Base-by-base conservation (phyloP, 495 filamentous ascomycete species). In the Hapsidospora chrysogenum region DNA sequence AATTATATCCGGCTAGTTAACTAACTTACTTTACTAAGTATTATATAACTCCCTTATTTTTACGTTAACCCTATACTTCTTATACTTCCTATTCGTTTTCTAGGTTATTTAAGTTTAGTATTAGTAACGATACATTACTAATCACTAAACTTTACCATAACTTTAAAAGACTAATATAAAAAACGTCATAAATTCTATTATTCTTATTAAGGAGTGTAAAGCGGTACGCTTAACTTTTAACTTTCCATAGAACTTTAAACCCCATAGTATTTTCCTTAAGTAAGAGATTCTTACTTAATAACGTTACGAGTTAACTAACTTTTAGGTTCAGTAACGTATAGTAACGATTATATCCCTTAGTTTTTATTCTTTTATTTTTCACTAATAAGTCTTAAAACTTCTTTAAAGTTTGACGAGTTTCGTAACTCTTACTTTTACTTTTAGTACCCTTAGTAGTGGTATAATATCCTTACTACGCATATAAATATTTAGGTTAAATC, bases 121-220 rank as follows among this genome's bases (percentile, higher is more conserved):
- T 6, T 26, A 6, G 11, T 26, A 6, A 26, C 11, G 6, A 6
- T 26, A 6, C 11, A 26, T 26, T 6, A 6, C 11, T 26, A 26
- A 26, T 32, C n/a, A n/a, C n/a, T 30, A 17, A 8, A 26, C 6
- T 26, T n/a, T 6, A 26, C 31, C 9, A 38, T 31, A 17, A 19
- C 31, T 4, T 31, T 13, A 17, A 38, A 38, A 14, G 20, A 38
- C 14, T 31, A n/a, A n/a, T n/a, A 31, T 11, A 17, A 3, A 38
- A 38, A 33, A 21, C 10, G 21, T 38, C 31, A 20, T 38, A 26
- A 6, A 26, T 6, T 11, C 11, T 26, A 26, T 26, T 26, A 6
- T 26, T 6, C 6, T 26, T 26, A 26, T 26, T 26, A 6, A 26
- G n/a, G n/a, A n/a, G n/a, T 26, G 11, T 26, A 26, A 26, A 6